Base-by-base conservation (phyloP, 345 rosid genomes). In the Hibiscus trionum region DNA sequence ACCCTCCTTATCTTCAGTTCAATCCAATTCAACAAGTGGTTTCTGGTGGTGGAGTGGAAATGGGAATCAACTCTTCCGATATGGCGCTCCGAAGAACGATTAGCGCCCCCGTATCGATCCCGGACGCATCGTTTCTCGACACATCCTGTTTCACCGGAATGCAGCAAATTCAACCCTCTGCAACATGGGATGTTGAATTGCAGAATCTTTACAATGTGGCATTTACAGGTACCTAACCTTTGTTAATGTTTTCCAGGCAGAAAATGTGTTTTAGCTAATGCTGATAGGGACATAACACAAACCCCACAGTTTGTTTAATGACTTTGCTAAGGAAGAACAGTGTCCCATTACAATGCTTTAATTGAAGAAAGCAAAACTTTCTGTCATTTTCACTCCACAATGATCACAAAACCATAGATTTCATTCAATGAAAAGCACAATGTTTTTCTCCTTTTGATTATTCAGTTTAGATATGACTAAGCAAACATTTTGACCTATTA, bases 121-220 rank as follows among this genome's bases (percentile, higher is more conserved):
- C 87, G 0, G 84, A 90, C 9, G 58, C 87, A 2, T 79, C 87
- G 0, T 81, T 83, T 55, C 56, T 83, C 5, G 82, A 80, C 61
- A 61, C 89, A 8, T 78, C 86, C 57, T 83, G 86, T 76, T 86
- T 82, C 81, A 15, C 65, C 24, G 11, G 44, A n/a, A 66, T 58
- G 80, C 88, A 91, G 86, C 91, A 84, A 77, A 69, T 81, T 50
- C 86, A 85, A 73, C 75, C 85, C 53, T 70, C 85, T 70, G 63
- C 86, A 19, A 72, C 78, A 56, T 95, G 97, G 97, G 88, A 88
- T 82, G 81, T 80, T 70, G 89, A 86, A 75, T 75, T 86, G 44
- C 93, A 85, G 31, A 87, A 84, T 80, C 85, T 86, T 68, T 90
- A 83, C 84, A 82, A 65, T 76, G 70, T 86, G 69, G 86, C 83